These are phyloP conservation scores for Sindora glabra DNA, from an alignment of 306 rosid species.

Conservation along the genomic window DNA sequence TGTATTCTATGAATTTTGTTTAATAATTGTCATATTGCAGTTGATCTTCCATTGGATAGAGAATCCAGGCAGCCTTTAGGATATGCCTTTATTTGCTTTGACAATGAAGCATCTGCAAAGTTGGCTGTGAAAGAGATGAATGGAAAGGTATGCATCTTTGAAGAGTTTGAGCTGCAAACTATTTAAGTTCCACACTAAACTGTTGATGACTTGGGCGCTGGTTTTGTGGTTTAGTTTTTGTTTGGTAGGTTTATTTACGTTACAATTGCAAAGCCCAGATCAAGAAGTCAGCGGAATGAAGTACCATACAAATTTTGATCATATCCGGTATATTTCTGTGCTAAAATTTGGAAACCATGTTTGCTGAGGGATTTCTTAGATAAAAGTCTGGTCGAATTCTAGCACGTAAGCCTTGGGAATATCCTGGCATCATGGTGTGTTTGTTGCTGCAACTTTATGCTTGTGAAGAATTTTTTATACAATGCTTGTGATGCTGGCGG, in stretches of 20 bases:
- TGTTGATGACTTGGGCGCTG: not conserved
- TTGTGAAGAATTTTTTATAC: too few species aligned
- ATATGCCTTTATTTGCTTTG: conserved; percentile 32
- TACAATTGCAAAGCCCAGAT: conserved; percentile 22
- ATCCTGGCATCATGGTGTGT: too few species aligned
- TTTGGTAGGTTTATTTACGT: conserved; percentile 45
- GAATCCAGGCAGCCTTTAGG: conserved; percentile 31
- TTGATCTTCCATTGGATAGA: conserved; percentile 24
- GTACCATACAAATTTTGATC: conserved; percentile 31
- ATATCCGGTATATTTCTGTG: too few species aligned
- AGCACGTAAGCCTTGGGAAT: too few species aligned
- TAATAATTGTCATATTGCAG: conserved; percentile 20
- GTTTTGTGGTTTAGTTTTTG: conserved; percentile 34
- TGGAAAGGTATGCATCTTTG: conserved; percentile 39
- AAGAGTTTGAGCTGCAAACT: not conserved
- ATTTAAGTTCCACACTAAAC: not conserved
- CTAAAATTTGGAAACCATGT: too few species aligned
- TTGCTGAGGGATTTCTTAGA: too few species aligned
- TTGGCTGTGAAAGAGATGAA: conserved; percentile 42
- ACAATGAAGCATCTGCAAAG: conserved; percentile 24
- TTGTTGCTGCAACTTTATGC: too few species aligned
- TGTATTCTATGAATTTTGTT: too few species aligned
- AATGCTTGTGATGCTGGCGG: too few species aligned
- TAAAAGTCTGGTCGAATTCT: too few species aligned
- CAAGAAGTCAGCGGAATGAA: conserved; percentile 2